phyloP scores from a whole-genome alignment of 2,329 filamentous ascomycete species.

The Calonectria pteridis region DNA sequence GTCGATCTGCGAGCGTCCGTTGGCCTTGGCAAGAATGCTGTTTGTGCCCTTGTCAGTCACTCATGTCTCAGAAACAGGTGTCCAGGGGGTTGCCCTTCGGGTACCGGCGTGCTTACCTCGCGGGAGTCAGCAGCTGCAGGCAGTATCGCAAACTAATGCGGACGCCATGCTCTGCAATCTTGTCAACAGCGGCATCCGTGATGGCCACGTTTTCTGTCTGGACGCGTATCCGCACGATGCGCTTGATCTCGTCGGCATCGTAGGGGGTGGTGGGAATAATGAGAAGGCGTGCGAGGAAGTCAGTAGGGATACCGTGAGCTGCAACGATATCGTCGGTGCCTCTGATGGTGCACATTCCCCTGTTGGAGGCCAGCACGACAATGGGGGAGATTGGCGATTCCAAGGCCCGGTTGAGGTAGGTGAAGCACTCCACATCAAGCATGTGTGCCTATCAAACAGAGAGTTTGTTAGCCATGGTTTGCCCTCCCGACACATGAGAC shows the following conservation, averaged over 20 bases:
- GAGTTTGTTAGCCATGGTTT: slow-evolving; percentile 38
- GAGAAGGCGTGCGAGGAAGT: slow-evolving; percentile 92
- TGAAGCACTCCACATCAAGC: slow-evolving; percentile 99
- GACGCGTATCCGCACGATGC: slow-evolving; percentile 87
- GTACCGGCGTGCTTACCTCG: slow-evolving; percentile 65
- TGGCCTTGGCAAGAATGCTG: slow-evolving; percentile 89
- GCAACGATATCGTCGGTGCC: slow-evolving; percentile 86
- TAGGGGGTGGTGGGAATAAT: slow-evolving; percentile 97
- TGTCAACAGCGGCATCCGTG: slow-evolving; percentile 85
- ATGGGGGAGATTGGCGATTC: slow-evolving; percentile 96
- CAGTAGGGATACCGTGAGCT: slow-evolving; percentile 92
- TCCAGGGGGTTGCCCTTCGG: slow-evolving; percentile 34
- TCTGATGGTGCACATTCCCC: slow-evolving; percentile 92
- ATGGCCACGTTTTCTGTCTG: slow-evolving; percentile 85
- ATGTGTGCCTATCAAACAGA: slow-evolving; percentile 83
- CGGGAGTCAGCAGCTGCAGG: slow-evolving; percentile 89
- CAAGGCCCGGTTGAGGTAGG: slow-evolving; percentile 97
- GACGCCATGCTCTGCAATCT: slow-evolving; percentile 87
- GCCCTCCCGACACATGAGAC: slow-evolving; percentile 32
- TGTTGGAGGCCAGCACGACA: slow-evolving; percentile 96
- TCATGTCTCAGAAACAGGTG: slow-evolving; percentile 44
- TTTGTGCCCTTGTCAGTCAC: slow-evolving; percentile 49
- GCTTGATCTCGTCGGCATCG: slow-evolving; percentile 88
- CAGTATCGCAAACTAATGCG: slow-evolving; percentile 93
- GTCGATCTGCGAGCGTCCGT: slow-evolving; percentile 81